phyloP scores from a whole-genome alignment of 2,329 filamentous ascomycete genomes.

The Paramyrothecium roridum region DNA sequence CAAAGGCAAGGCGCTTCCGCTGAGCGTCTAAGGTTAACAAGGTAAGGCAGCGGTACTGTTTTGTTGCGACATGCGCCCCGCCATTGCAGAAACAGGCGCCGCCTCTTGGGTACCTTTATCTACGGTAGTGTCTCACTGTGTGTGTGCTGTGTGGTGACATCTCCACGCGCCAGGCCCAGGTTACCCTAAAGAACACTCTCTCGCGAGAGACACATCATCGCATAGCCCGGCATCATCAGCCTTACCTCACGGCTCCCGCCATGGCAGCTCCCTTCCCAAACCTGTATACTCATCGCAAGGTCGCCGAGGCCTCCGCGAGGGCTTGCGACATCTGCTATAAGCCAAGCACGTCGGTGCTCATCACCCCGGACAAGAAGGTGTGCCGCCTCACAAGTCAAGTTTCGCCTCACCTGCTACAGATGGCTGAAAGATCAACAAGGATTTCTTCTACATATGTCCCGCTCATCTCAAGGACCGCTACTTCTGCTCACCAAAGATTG shows the following conservation, averaged over 20 bases:
- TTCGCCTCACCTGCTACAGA: background rate
- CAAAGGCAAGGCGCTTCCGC: too few relatives aligned
- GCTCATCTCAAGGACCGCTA: conserved; percentile 77
- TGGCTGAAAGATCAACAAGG: conserved; percentile 32
- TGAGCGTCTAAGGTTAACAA: too few relatives aligned
- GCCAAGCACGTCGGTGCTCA: conserved; percentile 79
- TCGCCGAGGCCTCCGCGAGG: conserved; percentile 80
- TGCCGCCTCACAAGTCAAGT: conserved; percentile 6
- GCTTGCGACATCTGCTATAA: conserved; percentile 92
- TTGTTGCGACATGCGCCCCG: too few relatives aligned
- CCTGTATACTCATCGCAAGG: conserved; percentile 78
- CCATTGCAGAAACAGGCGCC: too few relatives aligned
- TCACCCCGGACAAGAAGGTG: conserved; percentile 88
- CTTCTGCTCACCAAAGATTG: conserved; percentile 75
- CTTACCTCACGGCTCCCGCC: conserved; percentile 1
- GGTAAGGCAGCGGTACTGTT: too few relatives aligned
- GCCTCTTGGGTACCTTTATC: too few relatives aligned
- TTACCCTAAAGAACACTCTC: too few relatives aligned
- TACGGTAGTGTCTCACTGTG: too few relatives aligned
- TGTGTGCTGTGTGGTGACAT: too few relatives aligned
- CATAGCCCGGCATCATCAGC: background rate
- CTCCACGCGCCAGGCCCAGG: too few relatives aligned
- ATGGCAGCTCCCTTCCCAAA: conserved; percentile 63
- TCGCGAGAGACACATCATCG: too few relatives aligned
- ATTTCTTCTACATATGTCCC: conserved; percentile 90